Percentiles rank a stretch among this genome's conserved stretches.
Conservation (phyloP, 441 rosid genomes). For the Gossypium gossypioides region DNA sequence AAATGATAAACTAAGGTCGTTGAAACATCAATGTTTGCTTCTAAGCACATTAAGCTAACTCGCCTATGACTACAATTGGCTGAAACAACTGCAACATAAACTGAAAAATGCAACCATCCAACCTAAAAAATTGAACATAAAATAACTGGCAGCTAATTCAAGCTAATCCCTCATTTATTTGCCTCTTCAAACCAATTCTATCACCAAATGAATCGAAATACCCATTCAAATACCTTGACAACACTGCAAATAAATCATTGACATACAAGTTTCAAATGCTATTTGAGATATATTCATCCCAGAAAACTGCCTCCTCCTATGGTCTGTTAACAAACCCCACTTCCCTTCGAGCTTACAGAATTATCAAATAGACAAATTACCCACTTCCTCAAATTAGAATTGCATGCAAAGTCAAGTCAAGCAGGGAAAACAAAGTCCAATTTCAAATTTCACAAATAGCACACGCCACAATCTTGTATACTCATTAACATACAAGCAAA, state of each 20-base stretch:
- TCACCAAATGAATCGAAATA: neutral
- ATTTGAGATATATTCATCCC: neutral
- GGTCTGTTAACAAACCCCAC: neutral
- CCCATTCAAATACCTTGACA: neutral
- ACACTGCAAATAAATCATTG: neutral
- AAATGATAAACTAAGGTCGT: neutral
- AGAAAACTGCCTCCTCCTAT: neutral
- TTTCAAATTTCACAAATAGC: neutral
- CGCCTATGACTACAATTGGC: neutral
- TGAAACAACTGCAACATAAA: neutral
- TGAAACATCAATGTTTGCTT: neutral
- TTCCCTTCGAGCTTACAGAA: neutral
- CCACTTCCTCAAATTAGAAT: constrained; percentile 1
- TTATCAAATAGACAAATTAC: neutral
- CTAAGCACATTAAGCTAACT: neutral
- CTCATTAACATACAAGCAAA: neutral
- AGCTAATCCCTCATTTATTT: constrained; percentile 1
- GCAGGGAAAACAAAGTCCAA: neutral
- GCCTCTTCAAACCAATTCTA: neutral
- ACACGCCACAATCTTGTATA: neutral
- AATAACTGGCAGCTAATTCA: neutral
- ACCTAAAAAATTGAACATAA: neutral
- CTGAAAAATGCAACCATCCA: neutral
- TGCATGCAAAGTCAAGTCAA: constrained; percentile 5
- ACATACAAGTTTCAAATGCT: neutral